Percentiles rank a stretch among this genome's conserved stretches.
phyloP scores from a whole-genome alignment of 2,329 filamentous ascomycete genomes.

The Phoma sp. region DNA sequence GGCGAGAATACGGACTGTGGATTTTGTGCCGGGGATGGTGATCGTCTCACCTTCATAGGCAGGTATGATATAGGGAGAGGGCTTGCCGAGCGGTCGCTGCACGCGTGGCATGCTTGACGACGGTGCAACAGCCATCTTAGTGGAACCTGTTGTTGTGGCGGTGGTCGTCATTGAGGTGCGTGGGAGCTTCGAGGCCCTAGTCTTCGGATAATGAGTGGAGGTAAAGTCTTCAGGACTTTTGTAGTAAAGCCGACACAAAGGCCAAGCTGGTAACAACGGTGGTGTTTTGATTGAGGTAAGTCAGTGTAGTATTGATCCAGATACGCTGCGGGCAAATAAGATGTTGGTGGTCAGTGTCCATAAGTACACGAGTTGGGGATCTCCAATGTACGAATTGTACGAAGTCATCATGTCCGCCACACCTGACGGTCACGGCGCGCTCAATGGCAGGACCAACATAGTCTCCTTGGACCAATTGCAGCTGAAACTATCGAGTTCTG shows the following conservation, averaged over 20 bases:
- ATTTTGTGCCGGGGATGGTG: slow-evolving; percentile 25
- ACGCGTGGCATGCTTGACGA: slow-evolving; percentile 15
- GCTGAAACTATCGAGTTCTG: neutral
- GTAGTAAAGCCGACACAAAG: neutral
- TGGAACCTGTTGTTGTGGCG: neutral
- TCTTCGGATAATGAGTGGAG: no score
- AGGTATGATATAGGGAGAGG: slow-evolving; percentile 23
- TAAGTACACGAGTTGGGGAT: neutral
- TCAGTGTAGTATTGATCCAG: no score
- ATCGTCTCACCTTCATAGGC: slow-evolving; percentile 25
- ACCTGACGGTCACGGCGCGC: neutral
- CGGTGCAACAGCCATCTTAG: slow-evolving; percentile 5
- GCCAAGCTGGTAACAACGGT: neutral
- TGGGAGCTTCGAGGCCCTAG: neutral
- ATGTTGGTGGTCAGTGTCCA: neutral
- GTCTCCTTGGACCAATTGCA: neutral
- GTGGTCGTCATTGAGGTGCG: neutral
- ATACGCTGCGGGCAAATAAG: neutral
- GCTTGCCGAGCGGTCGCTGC: slow-evolving; percentile 15
- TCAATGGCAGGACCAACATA: neutral
- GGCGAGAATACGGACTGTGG: slow-evolving; percentile 24
- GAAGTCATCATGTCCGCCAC: neutral
- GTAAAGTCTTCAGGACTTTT: neutral
- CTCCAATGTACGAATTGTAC: slow-evolving; percentile 9
- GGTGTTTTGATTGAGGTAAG: no score